A percentile compares a stretch with the other conserved stretches of the same genome.
These are phyloP conservation scores for Neocucurbitaria cava DNA, from an alignment of 2,329 filamentous ascomycete species.

Conservation along the genomic window DNA sequence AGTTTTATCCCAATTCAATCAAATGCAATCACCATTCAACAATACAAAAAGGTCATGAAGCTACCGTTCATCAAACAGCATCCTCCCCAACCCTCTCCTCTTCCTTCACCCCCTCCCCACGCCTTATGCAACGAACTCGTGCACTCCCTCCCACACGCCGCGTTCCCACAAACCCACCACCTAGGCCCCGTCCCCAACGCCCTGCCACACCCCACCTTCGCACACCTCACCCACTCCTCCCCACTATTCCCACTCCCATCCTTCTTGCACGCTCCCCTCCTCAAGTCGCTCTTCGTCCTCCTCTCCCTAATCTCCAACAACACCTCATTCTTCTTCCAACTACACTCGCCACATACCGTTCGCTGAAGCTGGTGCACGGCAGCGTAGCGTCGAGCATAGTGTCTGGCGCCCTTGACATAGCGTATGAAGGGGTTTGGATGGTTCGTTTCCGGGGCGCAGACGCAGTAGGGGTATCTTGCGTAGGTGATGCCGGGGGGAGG, in stretches of 20 bases:
- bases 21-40: no score
- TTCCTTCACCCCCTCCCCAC: constrained; percentile 7
- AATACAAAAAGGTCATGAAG: no score
- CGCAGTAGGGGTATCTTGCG: constrained; percentile 12
- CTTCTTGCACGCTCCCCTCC: no score
- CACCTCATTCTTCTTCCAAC: constrained; percentile 2
- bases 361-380: not conserved
- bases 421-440: constrained; percentile 7
- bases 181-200: constrained; percentile 21
- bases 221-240: constrained; percentile 16
- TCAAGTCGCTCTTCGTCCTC: constrained; percentile 18
- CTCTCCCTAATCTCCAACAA: constrained; percentile 14
- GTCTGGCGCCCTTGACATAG: not conserved
- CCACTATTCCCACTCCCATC: constrained; percentile 11
- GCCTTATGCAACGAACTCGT: constrained; percentile 16
- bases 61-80: not conserved
- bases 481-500: not conserved
- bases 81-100: not conserved
- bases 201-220: constrained; percentile 9
- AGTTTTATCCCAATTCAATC: no score
- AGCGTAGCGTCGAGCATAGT: constrained; percentile 1
- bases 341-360: constrained; percentile 24
- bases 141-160: constrained; percentile 21
- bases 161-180: constrained; percentile 32
- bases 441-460: constrained; percentile 16